Evolutionary conservation across 345 rosid species (phyloP).

Genomic region (Barbarea vulgaris): DNA sequence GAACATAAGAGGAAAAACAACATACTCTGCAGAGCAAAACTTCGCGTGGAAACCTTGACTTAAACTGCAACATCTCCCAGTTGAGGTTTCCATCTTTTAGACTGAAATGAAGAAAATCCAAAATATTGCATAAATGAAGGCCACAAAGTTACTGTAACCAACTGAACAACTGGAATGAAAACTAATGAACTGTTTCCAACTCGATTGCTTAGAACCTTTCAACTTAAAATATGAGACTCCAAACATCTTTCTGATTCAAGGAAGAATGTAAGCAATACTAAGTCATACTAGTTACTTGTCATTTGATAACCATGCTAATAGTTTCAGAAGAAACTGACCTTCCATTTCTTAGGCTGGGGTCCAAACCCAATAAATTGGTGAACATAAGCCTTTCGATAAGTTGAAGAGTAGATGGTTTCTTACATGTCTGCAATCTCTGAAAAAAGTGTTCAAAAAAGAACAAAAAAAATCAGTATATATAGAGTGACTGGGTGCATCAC

Average conservation of each 20-base stretch:
- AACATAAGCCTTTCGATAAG: conserved; percentile 67
- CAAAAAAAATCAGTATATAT: not conserved
- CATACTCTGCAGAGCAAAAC: conserved; percentile 95
- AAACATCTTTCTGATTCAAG: not conserved
- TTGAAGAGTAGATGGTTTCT: conserved; percentile 80
- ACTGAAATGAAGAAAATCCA: conserved; percentile 52
- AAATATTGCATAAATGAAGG: not conserved
- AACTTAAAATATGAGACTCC: not conserved
- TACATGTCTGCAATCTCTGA: conserved; percentile 80
- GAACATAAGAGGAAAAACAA: not conserved
- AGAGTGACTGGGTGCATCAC: not conserved
- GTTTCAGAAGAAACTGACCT: conserved; percentile 49
- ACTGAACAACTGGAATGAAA: not conserved
- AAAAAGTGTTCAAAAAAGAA: conserved; percentile 16
- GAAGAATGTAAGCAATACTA: conserved; percentile 1
- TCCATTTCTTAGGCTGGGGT: conserved; percentile 77
- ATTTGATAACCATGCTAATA: conserved; percentile 5
- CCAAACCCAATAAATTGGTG: conserved; percentile 80
- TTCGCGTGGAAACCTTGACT: conserved; percentile 92
- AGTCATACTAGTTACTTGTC: not conserved
- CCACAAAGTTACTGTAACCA: not conserved
- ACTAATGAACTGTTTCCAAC: not conserved
- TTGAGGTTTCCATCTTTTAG: conserved; percentile 89
- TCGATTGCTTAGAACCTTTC: not conserved
- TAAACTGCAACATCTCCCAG: conserved; percentile 91